Evolutionary conservation across 148 eudicot genomes (phyloP).

Genomic region (Persicaria maculosa): DNA sequence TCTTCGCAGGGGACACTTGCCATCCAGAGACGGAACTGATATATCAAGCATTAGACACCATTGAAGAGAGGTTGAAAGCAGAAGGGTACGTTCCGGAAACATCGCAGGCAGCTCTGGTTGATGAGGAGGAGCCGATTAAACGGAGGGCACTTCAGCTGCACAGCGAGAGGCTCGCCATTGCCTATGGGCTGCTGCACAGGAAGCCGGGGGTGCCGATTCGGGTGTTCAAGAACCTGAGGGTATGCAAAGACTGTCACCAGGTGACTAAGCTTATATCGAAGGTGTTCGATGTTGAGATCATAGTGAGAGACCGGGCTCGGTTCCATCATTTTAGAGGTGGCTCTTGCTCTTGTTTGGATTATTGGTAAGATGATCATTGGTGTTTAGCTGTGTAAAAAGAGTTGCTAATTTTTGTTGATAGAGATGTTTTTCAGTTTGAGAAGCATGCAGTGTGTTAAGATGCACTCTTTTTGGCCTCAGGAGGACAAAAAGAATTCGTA

Average conservation of each 20-base stretch:
- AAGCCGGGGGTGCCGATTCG: constrained; percentile 59
- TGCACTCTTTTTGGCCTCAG: too few species aligned
- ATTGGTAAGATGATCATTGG: constrained; percentile 27
- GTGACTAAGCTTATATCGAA: constrained; percentile 53
- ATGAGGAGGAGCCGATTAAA: constrained; percentile 38
- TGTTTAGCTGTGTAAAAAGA: neutral
- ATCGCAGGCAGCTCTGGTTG: constrained; percentile 51
- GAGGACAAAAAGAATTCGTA: too few species aligned
- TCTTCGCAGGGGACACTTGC: constrained; percentile 58
- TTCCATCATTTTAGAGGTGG: constrained; percentile 63
- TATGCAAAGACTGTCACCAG: constrained; percentile 64
- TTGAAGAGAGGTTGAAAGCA: constrained; percentile 33
- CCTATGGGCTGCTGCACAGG: constrained; percentile 50
- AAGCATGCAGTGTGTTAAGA: too few species aligned
- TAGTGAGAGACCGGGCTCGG: constrained; percentile 67
- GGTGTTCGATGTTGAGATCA: constrained; percentile 41
- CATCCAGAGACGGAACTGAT: constrained; percentile 50
- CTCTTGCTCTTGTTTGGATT: constrained; percentile 53
- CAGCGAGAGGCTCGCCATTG: constrained; percentile 73
- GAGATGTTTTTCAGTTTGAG: too few species aligned
- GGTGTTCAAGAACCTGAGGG: constrained; percentile 57
- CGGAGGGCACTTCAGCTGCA: constrained; percentile 42
- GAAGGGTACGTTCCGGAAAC: constrained; percentile 42
- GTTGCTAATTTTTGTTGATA: neutral
- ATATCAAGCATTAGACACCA: constrained; percentile 33